Evolutionary conservation across 2,329 filamentous ascomycete species (phyloP), one percentile per base, ranked within the genome.

Genomic region (Sporothrix variecibatus): DNA sequence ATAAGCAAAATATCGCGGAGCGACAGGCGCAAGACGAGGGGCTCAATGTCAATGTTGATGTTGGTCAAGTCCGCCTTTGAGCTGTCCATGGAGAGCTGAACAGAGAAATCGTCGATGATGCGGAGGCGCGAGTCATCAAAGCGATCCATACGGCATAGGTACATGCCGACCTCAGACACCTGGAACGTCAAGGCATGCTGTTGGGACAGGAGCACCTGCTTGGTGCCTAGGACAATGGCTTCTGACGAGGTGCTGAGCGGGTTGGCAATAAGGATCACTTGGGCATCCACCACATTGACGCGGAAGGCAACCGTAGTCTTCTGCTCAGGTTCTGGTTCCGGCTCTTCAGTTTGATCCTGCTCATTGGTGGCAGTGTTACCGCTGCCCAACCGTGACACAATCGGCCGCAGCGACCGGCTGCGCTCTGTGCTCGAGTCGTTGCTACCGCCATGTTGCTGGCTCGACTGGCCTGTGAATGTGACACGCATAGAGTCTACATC

Each of bases 131-230:
- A 95, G 3, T 93, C 94, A 78, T 99, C 95, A 78, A 98, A 98
- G 76, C 91, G 93, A 82, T 99, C 97, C 96, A 99, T 99, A 15
- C 96, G 93, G 80, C 97, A 99, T 43, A 99, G 83, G 81, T 98
- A 99, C 96, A 99, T 99, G 78, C 96, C 96, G 72, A 98, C 89
- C 80, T 98, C 92, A 8, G 94, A 95, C 2, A 99, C 90, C 80
- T 99, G 95, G 80, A 99, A 88, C 0, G 96, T 98, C 78, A 97
- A 88, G 9, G 95, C 94, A 84, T 98, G 94, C 81, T 99, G 97
- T 79, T 97, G 93, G 1, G 95, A 97, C 12, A 98, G 87, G 1
- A 98, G 87, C 15, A 98, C 90, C 81, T 99, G 95, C 81, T 98
- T 97, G 1, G 95, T 97, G 68, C 94, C 94, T 31, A 99, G 86